Base-by-base conservation (phyloP, 345 rosid species). In the Chamaenerion angustifolium region DNA sequence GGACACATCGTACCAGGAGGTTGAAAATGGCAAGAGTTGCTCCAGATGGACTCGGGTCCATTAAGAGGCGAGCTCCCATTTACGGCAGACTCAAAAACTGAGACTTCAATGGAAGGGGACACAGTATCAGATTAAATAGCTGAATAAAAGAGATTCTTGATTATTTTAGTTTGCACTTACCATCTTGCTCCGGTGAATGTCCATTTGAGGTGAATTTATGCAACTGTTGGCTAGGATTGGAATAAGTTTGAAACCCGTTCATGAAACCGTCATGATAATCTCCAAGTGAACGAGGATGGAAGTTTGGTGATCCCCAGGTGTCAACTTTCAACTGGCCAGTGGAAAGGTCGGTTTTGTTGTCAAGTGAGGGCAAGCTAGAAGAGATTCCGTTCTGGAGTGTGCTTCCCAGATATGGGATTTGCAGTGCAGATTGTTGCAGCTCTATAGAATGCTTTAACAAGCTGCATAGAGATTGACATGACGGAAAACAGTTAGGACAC, bases 261-360 rank as follows among this genome's bases (percentile, higher is more conserved):
- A 21, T 16, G 42, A 82, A 63, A 70, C 64, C 64, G 64, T 82
- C 86, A 43, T 63, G 72, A 64, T 82, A 79, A 49, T 93, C 94
- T 0, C 95, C 83, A 16, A 84, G 67, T 31, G 96, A 82, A 74
- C 67, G 83, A 61, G 83, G 85, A 74, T 77, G 82, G 58, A 84
- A 72, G 68, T 62, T 72, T 35, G 72, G 76, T 45, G 71, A 13
- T 58, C 72, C 64, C 58, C 68, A 88, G 51, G 57, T 68, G 58
- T 71, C 78, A 64, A 67, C 68, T 63, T 69, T 75, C 54, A 75
- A 42, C 48, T 76, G 86, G 64, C 76, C 85, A 57, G 56, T 58
- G 40, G 72, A 51, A 46, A 62, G 59, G 56, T 65, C 74, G 60
- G 76, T 72, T 63, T 76, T 83, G 58, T 58, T 68, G 64, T 76